Percentiles rank a stretch among this genome's conserved stretches.
phyloP scores from a whole-genome alignment of 2,329 filamentous ascomycete species.

The Colletotrichum orbiculare region DNA sequence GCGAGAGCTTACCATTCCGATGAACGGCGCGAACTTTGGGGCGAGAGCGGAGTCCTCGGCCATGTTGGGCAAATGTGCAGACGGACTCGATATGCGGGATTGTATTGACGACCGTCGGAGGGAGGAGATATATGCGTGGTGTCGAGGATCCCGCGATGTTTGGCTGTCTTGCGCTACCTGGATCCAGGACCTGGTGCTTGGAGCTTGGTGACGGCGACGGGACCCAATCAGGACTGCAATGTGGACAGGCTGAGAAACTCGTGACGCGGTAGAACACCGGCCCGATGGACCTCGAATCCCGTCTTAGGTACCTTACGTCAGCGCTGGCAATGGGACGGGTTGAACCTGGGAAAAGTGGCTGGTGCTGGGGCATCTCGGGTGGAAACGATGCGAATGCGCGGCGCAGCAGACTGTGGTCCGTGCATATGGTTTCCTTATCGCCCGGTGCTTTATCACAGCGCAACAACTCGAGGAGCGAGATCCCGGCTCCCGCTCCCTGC shows the following conservation, averaged over 20 bases:
- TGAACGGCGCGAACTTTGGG: conserved; percentile 87
- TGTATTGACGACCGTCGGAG: conserved; percentile 39
- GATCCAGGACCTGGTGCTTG: conserved; percentile 28
- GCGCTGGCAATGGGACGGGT: background rate
- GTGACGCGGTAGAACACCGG: conserved; percentile 33
- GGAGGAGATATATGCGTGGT: conserved; percentile 30
- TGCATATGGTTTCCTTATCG: conserved; percentile 15
- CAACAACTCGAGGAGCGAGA: conserved; percentile 11
- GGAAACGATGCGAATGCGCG: conserved; percentile 6
- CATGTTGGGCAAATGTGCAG: conserved; percentile 52
- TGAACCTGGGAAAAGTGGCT: conserved; percentile 7
- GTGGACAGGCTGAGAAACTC: conserved; percentile 34
- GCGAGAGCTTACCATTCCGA: conserved; percentile 78
- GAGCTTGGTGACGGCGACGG: conserved; percentile 37
- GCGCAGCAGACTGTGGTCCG: conserved; percentile 18
- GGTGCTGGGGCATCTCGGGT: background rate
- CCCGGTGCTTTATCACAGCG: conserved; percentile 13
- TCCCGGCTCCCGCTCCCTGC: conserved; percentile 8
- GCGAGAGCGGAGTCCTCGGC: conserved; percentile 67
- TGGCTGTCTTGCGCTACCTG: conserved; percentile 33
- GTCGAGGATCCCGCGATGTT: conserved; percentile 33
- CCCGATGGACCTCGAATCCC: conserved; percentile 15
- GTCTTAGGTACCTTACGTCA: background rate
- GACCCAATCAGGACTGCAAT: conserved; percentile 33
- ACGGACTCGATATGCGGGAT: conserved; percentile 28